These are phyloP conservation scores for Diatrype stigma DNA, from an alignment of 2,329 filamentous ascomycete genomes.

Conservation along the genomic window DNA sequence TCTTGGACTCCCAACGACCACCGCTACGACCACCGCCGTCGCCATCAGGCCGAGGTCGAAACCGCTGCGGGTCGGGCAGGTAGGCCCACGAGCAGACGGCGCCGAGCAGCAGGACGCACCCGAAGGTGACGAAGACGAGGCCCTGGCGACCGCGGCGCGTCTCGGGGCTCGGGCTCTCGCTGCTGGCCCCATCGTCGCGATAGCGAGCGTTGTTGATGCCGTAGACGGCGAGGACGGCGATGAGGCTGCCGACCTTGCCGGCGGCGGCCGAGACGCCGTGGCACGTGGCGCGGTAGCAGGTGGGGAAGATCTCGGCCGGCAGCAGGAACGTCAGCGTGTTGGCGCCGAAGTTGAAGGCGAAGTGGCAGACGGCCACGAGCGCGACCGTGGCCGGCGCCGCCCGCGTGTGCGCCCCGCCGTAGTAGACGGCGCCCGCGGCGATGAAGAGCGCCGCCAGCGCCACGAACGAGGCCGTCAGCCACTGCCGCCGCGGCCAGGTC, in stretches of 20 bases:
- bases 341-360: slow-evolving; percentile 55
- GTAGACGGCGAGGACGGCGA: slow-evolving; percentile 25
- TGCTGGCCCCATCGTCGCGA: no score
- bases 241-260: slow-evolving; percentile 46
- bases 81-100: slow-evolving; percentile 50
- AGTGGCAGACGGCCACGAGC: slow-evolving; percentile 49
- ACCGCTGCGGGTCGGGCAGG: slow-evolving; percentile 44
- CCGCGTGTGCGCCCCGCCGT: slow-evolving; percentile 37
- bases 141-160: slow-evolving; percentile 37
- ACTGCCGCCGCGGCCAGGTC: slow-evolving; percentile 43
- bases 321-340: slow-evolving; percentile 62
- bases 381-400: slow-evolving; percentile 35
- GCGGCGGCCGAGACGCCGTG: slow-evolving; percentile 59
- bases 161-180: slow-evolving; percentile 31
- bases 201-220: slow-evolving; percentile 48
- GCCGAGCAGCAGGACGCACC: slow-evolving; percentile 44
- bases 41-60: no score
- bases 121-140: slow-evolving; percentile 47
- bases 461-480: slow-evolving; percentile 47
- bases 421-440: slow-evolving; percentile 47
- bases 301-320: slow-evolving; percentile 62
- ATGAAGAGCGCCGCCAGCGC: slow-evolving; percentile 43
- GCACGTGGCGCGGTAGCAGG: slow-evolving; percentile 58
- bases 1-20: slow-evolving; percentile 39
- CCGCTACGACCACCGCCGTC: no score